phyloP scores from a whole-genome alignment of 2,329 filamentous ascomycete genomes.

The Didymellaceae sp. region DNA sequence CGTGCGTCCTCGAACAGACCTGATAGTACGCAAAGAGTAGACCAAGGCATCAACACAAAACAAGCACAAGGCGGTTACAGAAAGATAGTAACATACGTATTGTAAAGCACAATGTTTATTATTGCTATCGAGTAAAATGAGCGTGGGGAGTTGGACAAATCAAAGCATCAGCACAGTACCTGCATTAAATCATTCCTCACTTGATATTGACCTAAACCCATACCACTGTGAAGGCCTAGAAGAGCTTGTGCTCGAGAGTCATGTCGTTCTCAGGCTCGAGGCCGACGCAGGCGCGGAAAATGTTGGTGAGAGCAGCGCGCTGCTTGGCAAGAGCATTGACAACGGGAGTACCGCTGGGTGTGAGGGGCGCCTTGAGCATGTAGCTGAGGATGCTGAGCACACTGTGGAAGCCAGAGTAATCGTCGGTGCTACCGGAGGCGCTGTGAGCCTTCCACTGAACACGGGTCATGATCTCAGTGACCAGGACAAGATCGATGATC shows the following conservation, averaged over 20 bases:
- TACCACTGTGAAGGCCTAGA: slow-evolving; percentile 51
- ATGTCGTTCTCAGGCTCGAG: slow-evolving; percentile 98
- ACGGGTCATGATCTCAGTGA: slow-evolving; percentile 98
- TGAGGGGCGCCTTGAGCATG: slow-evolving; percentile 96
- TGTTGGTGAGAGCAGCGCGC: slow-evolving; percentile 91
- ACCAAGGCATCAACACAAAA: neutral
- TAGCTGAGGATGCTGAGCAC: slow-evolving; percentile 97
- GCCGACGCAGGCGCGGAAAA: slow-evolving; percentile 96
- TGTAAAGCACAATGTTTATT: slow-evolving; percentile 4
- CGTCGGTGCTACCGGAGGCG: slow-evolving; percentile 61
- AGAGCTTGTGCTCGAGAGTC: slow-evolving; percentile 98
- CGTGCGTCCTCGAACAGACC: no score
- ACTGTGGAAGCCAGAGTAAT: slow-evolving; percentile 94
- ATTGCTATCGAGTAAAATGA: slow-evolving; percentile 28
- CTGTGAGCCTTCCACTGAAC: slow-evolving; percentile 81
- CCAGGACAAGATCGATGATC: slow-evolving; percentile 93
- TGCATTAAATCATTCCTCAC: neutral
- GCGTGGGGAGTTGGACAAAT: slow-evolving; percentile 35
- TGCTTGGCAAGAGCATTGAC: slow-evolving; percentile 97
- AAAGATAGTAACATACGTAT: no score
- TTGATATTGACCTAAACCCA: neutral
- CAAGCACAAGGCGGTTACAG: no score
- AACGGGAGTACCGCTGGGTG: slow-evolving; percentile 91
- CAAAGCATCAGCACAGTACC: neutral
- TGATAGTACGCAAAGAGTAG: no score